Evolutionary conservation across 192 early-diverging fungal species (phyloP), one percentile per base, ranked within the genome.

Genomic region (Phycomyces blakesleeanus): DNA sequence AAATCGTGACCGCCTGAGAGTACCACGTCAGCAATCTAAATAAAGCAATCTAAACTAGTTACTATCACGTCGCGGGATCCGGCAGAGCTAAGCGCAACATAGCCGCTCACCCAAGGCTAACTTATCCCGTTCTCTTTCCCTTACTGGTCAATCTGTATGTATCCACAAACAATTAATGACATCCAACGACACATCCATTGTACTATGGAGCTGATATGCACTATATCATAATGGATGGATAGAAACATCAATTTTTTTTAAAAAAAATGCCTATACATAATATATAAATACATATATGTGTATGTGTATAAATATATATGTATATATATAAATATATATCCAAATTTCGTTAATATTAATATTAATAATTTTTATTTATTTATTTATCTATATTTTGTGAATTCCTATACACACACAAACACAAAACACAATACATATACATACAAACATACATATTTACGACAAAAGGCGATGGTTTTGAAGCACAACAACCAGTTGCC

Each of bases 401-500:
- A n/a, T n/a, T n/a, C n/a, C n/a, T n/a, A n/a, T n/a, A n/a, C n/a
- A n/a, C n/a, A n/a, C n/a, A n/a, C n/a, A n/a, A n/a, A n/a, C n/a
- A n/a, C 6, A 41, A 41, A 10, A 14, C 14, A 14, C 40, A 41
- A 14, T 41, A 41, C 40, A 41, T 6, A 14, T 6, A 41, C 40
- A 41, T 6, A 41, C 6, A 41, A 41, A 41, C 40, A 10, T 52
- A 12, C 51, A 12, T 52, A 12, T 7, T 52, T 52, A 7, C n/a
- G 9, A 12, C 51, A 52, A 12, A 18, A 66, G 64, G 44, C 63
- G 49, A 71, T 71, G 69, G 69, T 71, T 65, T 71, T 92, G 89
- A 93, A 89, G 85, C 92, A 94, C 86, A 97, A 95, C 88, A 93
- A 94, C 78, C 83, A 88, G 71, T 79, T 97, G 76, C 92, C 94